Base-by-base conservation (phyloP, 2,329 filamentous ascomycete species). In the Celoporthe dispersa region DNA sequence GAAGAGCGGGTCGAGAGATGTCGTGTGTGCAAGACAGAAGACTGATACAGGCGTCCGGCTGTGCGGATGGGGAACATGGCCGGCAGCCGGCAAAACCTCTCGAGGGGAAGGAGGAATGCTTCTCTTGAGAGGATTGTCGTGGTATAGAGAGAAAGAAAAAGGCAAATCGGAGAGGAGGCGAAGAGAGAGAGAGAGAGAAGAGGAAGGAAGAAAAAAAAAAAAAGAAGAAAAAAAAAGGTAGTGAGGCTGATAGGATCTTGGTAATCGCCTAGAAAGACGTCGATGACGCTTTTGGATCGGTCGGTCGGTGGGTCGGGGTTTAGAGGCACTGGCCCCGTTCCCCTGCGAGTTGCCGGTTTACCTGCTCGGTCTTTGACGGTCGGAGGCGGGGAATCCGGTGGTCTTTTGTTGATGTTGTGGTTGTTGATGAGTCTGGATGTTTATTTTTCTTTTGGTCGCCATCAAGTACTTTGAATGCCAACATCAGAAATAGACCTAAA, bases 1-100 rank as follows among this genome's bases (percentile, higher is more conserved):
- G 5, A 48, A 22, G 19, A 22, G 41, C 41, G 22, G 19, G 44
- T 48, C 44, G 44, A 57, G 55, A 63, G 66, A 9, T 22, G 66
- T 66, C 57, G 66, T 22, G 44, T 28, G 60, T n/a, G 66, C 55
- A 51, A 8, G 37, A n/a, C 31, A 19, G 53, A 25, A 31, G 11
- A 28, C 12, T 57, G 14, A n/a, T 11, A 12, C 25, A 31, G 25
- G 53, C 12, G 5, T 33, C 25, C 53, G 53, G 25, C 53, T 11
- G 25, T 16, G 28, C 25, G 25, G 14, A 31, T 19, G 11, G 53
- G 53, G 11, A 48, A 48, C 44, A 48, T 48, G 19, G 44, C 44
- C 44, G 14, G 41, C 16, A 44, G 3, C 16, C 41, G 44, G n/a
- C 44, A 9, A n/a, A n/a, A 9, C 22, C 22, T 48, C 19, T 22